phyloP scores from a whole-genome alignment of 2,329 filamentous ascomycete species.

The Trichoderma harzianum region DNA sequence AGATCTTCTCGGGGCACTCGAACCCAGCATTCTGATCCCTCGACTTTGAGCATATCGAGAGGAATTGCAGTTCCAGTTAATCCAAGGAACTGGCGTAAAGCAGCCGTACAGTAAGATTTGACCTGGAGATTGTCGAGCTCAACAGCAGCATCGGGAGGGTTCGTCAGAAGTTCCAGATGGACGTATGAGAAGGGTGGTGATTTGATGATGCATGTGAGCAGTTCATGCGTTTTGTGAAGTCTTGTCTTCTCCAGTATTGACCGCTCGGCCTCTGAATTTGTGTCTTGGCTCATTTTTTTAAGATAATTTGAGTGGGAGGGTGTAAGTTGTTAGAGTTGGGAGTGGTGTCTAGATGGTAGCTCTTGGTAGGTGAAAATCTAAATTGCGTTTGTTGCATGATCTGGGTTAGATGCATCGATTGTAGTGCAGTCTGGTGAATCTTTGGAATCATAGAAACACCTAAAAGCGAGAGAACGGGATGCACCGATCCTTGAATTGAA shows the following conservation, averaged over 20 bases:
- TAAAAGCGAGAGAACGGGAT: not conserved
- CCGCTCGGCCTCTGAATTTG: constrained; percentile 23
- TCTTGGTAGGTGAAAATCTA: not conserved
- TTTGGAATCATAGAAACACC: not conserved
- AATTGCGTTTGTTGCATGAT: constrained; percentile 11
- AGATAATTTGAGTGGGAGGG: not conserved
- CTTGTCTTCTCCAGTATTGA: constrained; percentile 27
- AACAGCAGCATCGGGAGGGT: constrained; percentile 22
- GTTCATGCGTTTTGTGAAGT: constrained; percentile 43
- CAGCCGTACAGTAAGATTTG: constrained; percentile 59
- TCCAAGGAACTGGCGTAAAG: constrained; percentile 68
- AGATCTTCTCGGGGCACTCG: constrained; percentile 61
- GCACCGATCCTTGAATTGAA: not conserved
- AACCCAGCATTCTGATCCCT: constrained; percentile 58
- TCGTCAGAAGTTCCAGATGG: constrained; percentile 48
- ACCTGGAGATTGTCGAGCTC: constrained; percentile 60
- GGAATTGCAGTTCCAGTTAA: constrained; percentile 63
- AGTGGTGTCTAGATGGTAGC: not conserved
- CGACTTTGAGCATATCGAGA: constrained; percentile 65
- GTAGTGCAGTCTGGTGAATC: not conserved
- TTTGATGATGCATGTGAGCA: constrained; percentile 51
- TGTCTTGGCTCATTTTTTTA: constrained; percentile 25
- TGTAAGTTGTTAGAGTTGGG: not conserved
- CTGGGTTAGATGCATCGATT: not conserved
- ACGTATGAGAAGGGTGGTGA: constrained; percentile 54